Evolutionary conservation across 306 rosid species (phyloP), one percentile per base, ranked within the genome.

Genomic region (Quercus agrifolia): DNA sequence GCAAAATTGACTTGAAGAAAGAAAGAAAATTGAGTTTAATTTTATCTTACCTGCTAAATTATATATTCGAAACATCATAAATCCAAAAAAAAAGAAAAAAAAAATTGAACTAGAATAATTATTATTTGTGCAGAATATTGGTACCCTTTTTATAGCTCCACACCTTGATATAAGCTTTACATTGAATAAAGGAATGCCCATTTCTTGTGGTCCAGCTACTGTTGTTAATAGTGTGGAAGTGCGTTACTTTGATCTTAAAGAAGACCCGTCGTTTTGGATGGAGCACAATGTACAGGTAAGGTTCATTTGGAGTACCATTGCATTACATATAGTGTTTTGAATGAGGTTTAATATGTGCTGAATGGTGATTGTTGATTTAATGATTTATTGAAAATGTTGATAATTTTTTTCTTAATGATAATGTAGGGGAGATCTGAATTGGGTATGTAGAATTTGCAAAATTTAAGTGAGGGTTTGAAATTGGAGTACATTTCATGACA

Each of bases 161-260:
- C 23, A 23, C 23, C 23, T 23, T 23, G 23, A 23, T 23, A 23
- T 23, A 23, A 23, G 23, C 23, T 23, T 23, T 23, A 23, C 23
- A 23, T 23, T 23, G 23, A 23, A 23, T 23, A 23, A 23, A 23
- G 23, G 23, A 23, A 23, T 23, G 23, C 23, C 23, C 23, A 23
- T 23, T 23, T 23, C 23, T 23, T 23, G 23, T 23, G 23, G 23
- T 23, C 23, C 23, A 23, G 23, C 23, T 23, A 23, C 1, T 23
- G 23, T 23, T 23, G 23, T 23, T 23, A 23, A 23, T 23, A 23
- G 23, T 23, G 23, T 23, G 8, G 92, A 92, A 87, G 99, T 95
- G 20, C 98, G 98, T 91, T 94, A 92, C 91, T 95, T 95, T 74
- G 96, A 92, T 77, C 98, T 95, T 21, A 95, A 89, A 87, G 99